Base-by-base conservation (phyloP, 1,284 basidiomycete species). In the Phlebopus sp. region DNA sequence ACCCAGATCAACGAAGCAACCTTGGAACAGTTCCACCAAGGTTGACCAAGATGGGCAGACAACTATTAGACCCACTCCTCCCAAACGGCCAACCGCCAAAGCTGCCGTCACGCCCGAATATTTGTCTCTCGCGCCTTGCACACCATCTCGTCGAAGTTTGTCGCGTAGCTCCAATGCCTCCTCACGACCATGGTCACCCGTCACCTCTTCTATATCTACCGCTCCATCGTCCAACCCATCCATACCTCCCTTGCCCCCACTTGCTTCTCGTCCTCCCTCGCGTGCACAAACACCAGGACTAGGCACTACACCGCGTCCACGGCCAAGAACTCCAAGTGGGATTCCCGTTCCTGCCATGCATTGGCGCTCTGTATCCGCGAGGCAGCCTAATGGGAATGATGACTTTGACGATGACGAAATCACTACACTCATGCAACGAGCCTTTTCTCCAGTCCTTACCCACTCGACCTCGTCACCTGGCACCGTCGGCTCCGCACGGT, bases 11-110 rank as follows among this genome's bases (percentile, higher is more conserved):
- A 27, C 37, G 10, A 82, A 75, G 54, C 79, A 78, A 47, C 69
- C 69, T 18, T 92, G 89, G 89, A 92, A 92, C 59, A 77, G 82
- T 55, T 91, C 89, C 3, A 90, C 87, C 2, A 87, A 75, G 59
- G 74, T 90, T 13, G 72, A 79, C 40, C 47, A 65, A 4, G 82
- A 82, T 21, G 77, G 72, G 23, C 55, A 64, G 13, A 60, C 59
- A 27, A 79, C 78, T 4, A 60, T 78, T 47, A 82, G 78, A 60
- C 70, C 69, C 17, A 69, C 71, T 15, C 71, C 78, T 10, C 74
- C 75, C n/a, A 75, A 72, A 57, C 69, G 77, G 46, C 69, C 76
- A 6, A 78, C 76, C 17, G 60, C 74, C 10, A 66, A 64, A 50
- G 75, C 76, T 7, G 57, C 71, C 35, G 70, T 77, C 50, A 55